Evolutionary conservation across 23 red algal genomes (phyloP).

Genomic region (Gracilaria caudata): DNA sequence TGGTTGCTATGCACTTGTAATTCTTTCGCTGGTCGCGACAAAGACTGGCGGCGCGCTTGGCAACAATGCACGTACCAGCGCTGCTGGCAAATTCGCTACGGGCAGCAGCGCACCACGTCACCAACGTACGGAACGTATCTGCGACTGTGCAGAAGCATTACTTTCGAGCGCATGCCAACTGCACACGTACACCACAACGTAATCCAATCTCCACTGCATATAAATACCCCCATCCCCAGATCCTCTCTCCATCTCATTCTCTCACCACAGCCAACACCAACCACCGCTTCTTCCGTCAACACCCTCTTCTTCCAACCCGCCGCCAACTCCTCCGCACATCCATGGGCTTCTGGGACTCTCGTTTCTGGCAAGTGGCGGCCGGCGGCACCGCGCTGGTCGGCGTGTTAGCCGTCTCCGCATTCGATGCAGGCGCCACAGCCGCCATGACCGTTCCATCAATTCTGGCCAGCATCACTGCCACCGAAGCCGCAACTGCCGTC

Average conservation of each 20-base stretch:
- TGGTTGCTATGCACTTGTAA: too few species aligned
- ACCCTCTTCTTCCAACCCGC: background rate
- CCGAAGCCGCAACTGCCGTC: background rate
- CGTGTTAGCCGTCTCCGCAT: background rate
- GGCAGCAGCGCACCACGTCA: too few species aligned
- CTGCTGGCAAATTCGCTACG: too few species aligned
- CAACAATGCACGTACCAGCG: too few species aligned
- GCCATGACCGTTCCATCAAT: background rate
- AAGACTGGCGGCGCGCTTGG: too few species aligned
- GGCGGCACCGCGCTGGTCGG: background rate
- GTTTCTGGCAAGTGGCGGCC: background rate
- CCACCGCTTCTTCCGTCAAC: background rate
- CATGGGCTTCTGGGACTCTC: background rate
- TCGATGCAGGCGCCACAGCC: background rate
- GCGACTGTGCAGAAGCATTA: too few species aligned
- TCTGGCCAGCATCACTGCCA: background rate
- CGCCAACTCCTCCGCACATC: background rate
- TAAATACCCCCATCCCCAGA: background rate
- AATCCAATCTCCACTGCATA: too few species aligned
- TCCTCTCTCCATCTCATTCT: background rate
- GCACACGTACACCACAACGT: too few species aligned
- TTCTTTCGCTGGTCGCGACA: too few species aligned
- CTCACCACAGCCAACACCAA: slow-evolving; percentile 8
- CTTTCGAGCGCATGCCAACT: too few species aligned
- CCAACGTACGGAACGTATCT: too few species aligned